Evolutionary conservation across 2,329 filamentous ascomycete species (phyloP).

Genomic region (Periconia macrospinosa): DNA sequence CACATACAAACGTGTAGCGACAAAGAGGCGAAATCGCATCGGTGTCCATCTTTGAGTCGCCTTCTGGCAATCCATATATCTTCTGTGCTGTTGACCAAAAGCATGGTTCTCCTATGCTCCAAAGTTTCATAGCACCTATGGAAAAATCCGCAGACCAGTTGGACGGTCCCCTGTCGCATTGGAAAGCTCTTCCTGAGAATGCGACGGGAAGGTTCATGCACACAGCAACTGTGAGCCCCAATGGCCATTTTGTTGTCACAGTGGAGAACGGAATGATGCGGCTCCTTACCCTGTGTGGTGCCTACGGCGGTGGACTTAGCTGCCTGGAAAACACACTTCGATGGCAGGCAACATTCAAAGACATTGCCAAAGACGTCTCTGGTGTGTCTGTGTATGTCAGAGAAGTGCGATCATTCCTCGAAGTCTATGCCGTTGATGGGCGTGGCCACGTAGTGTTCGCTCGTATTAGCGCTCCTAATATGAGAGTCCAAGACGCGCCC

Average conservation of each 20-base stretch:
- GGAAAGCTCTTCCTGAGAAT: slow-evolving; percentile 11
- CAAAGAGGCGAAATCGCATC: slow-evolving; percentile 18
- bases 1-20: slow-evolving; percentile 4
- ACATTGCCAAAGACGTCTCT: slow-evolving; percentile 3
- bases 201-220: slow-evolving; percentile 10
- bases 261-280: slow-evolving; percentile 16
- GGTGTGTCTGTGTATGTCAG: slow-evolving; percentile 16
- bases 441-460: slow-evolving; percentile 14
- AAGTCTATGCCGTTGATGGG: slow-evolving; percentile 20
- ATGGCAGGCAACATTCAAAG: slow-evolving; percentile 11
- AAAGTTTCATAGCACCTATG: slow-evolving; percentile 20
- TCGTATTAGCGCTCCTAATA: slow-evolving; percentile 14
- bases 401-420: slow-evolving; percentile 13
- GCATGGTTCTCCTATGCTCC: slow-evolving; percentile 15
- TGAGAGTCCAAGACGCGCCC: slow-evolving; percentile 5
- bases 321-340: slow-evolving; percentile 5
- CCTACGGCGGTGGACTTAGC: slow-evolving; percentile 15
- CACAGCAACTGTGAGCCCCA: slow-evolving; percentile 13
- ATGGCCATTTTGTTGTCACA: slow-evolving; percentile 20
- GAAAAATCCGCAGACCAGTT: not conserved
- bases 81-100: slow-evolving; percentile 22
- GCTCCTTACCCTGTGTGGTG: slow-evolving; percentile 13
- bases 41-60: slow-evolving; percentile 15
- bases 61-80: slow-evolving; percentile 15
- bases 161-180: not conserved